phyloP scores from a whole-genome alignment of 768 basidiomycete genomes.

The Termitomyces sp. region DNA sequence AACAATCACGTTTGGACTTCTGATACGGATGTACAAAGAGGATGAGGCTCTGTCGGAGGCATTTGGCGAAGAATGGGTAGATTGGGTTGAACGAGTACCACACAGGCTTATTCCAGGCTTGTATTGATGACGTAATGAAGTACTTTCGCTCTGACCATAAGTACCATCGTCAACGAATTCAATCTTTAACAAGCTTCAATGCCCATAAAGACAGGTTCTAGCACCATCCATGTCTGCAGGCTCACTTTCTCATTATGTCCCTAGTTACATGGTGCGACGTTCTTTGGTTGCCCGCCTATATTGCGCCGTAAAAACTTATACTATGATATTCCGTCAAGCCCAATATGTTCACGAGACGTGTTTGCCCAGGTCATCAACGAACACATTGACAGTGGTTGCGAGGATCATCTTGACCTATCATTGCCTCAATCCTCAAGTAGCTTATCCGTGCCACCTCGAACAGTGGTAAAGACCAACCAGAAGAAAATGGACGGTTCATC shows the following conservation, averaged over 20 bases:
- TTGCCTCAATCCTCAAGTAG: slow-evolving; percentile 11
- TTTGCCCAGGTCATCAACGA: slow-evolving; percentile 39
- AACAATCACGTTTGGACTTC: slow-evolving; percentile 27
- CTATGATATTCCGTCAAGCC: slow-evolving; percentile 31
- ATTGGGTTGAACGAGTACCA: slow-evolving; percentile 41
- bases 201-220: slow-evolving; percentile 9
- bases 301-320: neutral
- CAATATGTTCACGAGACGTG: slow-evolving; percentile 44
- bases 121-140: slow-evolving; percentile 24
- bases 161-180: neutral
- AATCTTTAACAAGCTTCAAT: neutral
- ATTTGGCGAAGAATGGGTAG: slow-evolving; percentile 40
- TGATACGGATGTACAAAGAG: slow-evolving; percentile 41
- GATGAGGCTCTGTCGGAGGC: slow-evolving; percentile 35
- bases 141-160: neutral
- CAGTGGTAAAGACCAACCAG: slow-evolving; percentile 10
- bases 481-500: slow-evolving; percentile 12
- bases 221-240: neutral
- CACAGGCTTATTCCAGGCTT: slow-evolving; percentile 47
- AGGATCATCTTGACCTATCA: slow-evolving; percentile 12
- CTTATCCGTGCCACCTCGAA: slow-evolving; percentile 5
- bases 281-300: neutral
- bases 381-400: slow-evolving; percentile 48
- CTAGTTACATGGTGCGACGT: slow-evolving; percentile 17
- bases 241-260: neutral